Conservation (phyloP, 1,284 basidiomycete genomes). For the Coriolopsis trogii region DNA sequence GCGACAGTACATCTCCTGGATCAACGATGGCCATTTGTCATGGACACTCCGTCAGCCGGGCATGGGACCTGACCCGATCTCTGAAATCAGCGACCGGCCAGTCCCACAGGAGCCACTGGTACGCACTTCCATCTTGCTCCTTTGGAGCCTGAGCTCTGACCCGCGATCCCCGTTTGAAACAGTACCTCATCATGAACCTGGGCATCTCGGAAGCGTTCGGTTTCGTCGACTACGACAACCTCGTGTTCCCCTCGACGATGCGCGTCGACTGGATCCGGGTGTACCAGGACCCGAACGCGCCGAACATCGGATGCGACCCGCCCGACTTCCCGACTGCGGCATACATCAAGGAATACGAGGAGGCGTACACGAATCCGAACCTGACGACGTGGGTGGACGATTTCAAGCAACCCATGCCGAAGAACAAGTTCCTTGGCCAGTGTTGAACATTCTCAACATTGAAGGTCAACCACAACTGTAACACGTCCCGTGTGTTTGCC, state of each 20-base stretch:
- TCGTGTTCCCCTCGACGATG: constrained; percentile 75
- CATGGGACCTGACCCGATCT: constrained; percentile 66
- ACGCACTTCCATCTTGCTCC: constrained; percentile 18
- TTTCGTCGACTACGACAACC: constrained; percentile 60
- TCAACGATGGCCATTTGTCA: constrained; percentile 58
- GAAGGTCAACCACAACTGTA: too few relatives aligned
- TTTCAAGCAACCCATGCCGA: constrained; percentile 37
- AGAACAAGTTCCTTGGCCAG: constrained; percentile 28
- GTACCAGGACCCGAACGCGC: constrained; percentile 69
- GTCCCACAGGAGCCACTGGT: constrained; percentile 87
- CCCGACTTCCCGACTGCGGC: constrained; percentile 72
- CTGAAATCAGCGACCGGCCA: constrained; percentile 74
- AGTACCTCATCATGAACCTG: constrained; percentile 71
- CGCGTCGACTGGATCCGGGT: constrained; percentile 84
- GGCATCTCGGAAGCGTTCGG: constrained; percentile 83
- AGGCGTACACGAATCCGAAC: neutral
- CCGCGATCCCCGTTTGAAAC: constrained; percentile 29
- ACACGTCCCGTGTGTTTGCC: too few relatives aligned
- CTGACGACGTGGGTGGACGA: constrained; percentile 37
- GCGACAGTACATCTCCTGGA: constrained; percentile 81
- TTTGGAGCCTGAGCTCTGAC: constrained; percentile 1
- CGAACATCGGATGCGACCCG: constrained; percentile 86
- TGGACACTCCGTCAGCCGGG: constrained; percentile 79
- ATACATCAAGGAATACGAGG: constrained; percentile 72
- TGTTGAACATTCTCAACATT: too few relatives aligned